Base-by-base conservation (phyloP, 2,329 filamentous ascomycete genomes). In the Microcyclospora pomicola region DNA sequence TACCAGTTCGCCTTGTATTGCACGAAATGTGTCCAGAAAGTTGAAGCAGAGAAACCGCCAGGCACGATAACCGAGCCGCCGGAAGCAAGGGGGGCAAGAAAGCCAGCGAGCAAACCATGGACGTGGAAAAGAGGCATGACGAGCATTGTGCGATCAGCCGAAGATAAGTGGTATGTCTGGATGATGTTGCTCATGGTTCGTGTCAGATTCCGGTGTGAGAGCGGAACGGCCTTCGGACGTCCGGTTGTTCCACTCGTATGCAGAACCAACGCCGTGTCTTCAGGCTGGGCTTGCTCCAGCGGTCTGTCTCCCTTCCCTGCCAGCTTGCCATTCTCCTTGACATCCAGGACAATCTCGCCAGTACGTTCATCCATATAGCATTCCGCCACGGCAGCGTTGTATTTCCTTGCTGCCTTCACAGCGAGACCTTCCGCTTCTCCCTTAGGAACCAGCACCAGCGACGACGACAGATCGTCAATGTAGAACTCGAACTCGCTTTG, bases 61-160 rank as follows among this genome's bases (percentile, higher is more conserved):
- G 84, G 84, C 5, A 92, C 80, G 40, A 93, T 69, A 43, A 86
- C 80, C 6, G 82, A 87, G 39, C 84, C 82, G 24, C 80, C 80
- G 2, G 80, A 80, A 48, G 71, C 68, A 9, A 93, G 68, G 1
- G 84, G 82, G 2, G 82, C 81, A 3, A 93, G 70, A 50, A 92
- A 82, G 14, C 75, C 84, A 43, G 84, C 86, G 11, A 92, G 69
- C 2, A 93, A 71, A n/a, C 85, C 85, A 55, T 91, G 84, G 35
- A 92, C 84, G 61, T 92, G 84, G 69, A 92, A 92, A 2, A 92
- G 71, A 13, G 84, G 84, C 84, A 92, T 92, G 42, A 92, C 83
- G 12, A 92, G 71, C 71, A 86, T 79, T 19, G 84, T 88, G 34
- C 84, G 75, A 59, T 92, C 84, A 37, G 69, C 56, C 5, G 74